Conservation (phyloP, 805 yeast species). For the Wickerhamomyces bovis region DNA sequence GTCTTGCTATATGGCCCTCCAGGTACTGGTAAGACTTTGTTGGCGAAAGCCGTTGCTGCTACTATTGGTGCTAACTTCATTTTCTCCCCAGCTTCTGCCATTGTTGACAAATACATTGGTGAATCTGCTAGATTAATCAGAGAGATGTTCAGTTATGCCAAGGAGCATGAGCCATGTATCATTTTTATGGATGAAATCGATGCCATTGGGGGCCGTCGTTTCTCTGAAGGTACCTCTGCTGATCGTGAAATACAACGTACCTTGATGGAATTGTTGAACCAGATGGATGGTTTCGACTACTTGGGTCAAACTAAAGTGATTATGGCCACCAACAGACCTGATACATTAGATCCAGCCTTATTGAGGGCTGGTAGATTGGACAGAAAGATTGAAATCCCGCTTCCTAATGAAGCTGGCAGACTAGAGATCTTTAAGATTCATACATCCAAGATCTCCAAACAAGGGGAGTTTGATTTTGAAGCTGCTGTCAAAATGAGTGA, state of each 20-base stretch:
- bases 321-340: slow-evolving; percentile 99
- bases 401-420: slow-evolving; percentile 95
- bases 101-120: slow-evolving; percentile 96
- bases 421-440: slow-evolving; percentile 92
- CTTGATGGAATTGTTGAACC: slow-evolving; percentile 91
- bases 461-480: slow-evolving; percentile 95
- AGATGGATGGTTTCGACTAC: slow-evolving; percentile 97
- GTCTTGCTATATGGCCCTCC: slow-evolving; percentile 97
- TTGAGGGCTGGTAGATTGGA: slow-evolving; percentile 97
- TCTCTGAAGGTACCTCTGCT: slow-evolving; percentile 96
- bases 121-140: slow-evolving; percentile 94
- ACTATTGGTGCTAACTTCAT: slow-evolving; percentile 97
- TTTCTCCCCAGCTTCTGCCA: slow-evolving; percentile 97
- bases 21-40: slow-evolving; percentile 93
- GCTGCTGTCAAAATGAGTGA: slow-evolving; percentile 98
- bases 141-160: slow-evolving; percentile 97
- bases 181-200: slow-evolving; percentile 98
- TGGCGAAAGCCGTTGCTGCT: slow-evolving; percentile 98
- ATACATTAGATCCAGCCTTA: slow-evolving; percentile 94
- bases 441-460: slow-evolving; percentile 74
- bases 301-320: slow-evolving; percentile 95
- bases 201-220: slow-evolving; percentile 98
- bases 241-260: slow-evolving; percentile 98
- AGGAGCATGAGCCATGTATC: slow-evolving; percentile 96
- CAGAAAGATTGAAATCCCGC: slow-evolving; percentile 89